Percentiles rank a stretch among this genome's conserved stretches.
Evolutionary conservation across 202 grass and related monocot genomes (phyloP).

Genomic region (Panicum hallii): DNA sequence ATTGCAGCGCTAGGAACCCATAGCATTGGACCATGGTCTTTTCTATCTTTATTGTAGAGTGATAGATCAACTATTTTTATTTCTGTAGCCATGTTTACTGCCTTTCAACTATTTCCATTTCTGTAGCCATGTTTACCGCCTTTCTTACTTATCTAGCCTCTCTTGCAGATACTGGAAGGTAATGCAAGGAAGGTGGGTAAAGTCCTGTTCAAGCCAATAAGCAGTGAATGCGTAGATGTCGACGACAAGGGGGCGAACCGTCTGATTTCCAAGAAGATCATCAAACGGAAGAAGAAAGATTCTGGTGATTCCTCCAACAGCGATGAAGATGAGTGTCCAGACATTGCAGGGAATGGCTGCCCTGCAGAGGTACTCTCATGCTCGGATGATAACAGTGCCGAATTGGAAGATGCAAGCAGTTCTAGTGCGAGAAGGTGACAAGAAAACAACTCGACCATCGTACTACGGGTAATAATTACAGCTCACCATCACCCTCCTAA

Average conservation of each 20-base stretch:
- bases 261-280: slow-evolving; percentile 72
- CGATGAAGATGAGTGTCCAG: slow-evolving; percentile 36
- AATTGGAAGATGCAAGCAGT: slow-evolving; percentile 54
- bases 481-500: slow-evolving; percentile 30
- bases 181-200: slow-evolving; percentile 92
- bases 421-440: slow-evolving; percentile 45
- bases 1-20: background rate
- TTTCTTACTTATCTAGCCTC: slow-evolving; percentile 5
- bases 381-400: slow-evolving; percentile 38
- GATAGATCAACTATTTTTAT: background rate
- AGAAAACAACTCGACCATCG: slow-evolving; percentile 38
- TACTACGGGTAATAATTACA: slow-evolving; percentile 69
- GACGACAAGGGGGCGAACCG: slow-evolving; percentile 72
- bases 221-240: slow-evolving; percentile 60
- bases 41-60: background rate
- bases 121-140: background rate
- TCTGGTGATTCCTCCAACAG: slow-evolving; percentile 28
- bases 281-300: slow-evolving; percentile 87
- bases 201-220: slow-evolving; percentile 93
- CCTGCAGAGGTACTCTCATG: slow-evolving; percentile 49
- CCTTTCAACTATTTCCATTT: background rate
- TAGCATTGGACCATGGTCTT: background rate
- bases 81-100: background rate
- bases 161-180: slow-evolving; percentile 84
- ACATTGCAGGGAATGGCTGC: slow-evolving; percentile 53